Evolutionary conservation across 108 stramenopile species (phyloP).

Genomic region (Cyclotella baltica): DNA sequence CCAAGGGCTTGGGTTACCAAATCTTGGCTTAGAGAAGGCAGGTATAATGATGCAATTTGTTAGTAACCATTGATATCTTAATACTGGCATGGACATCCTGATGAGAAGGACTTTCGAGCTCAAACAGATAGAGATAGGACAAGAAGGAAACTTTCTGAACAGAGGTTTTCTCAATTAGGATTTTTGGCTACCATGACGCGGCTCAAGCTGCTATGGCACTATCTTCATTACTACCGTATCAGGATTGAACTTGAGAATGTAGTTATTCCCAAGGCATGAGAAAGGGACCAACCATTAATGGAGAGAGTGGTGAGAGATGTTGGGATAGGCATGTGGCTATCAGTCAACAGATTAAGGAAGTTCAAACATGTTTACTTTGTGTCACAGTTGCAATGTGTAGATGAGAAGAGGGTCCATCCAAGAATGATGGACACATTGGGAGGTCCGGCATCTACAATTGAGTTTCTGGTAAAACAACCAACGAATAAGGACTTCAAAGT

Average conservation of each 20-base stretch:
- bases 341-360: not conserved
- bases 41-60: not conserved
- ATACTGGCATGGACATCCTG: not conserved
- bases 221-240: not conserved
- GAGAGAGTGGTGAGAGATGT: not conserved
- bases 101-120: not conserved
- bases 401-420: not conserved
- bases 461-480: not conserved
- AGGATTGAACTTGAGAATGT: not conserved
- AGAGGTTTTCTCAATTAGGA: not conserved
- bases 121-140: slow-evolving; percentile 5
- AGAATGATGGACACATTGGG: not conserved
- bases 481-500: not conserved
- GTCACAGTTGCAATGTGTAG: not conserved
- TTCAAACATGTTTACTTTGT: not conserved
- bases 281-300: not conserved
- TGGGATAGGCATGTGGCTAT: not conserved
- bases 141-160: slow-evolving; percentile 1
- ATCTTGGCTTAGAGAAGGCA: not conserved
- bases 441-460: not conserved
- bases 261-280: not conserved
- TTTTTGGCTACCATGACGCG: not conserved
- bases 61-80: not conserved
- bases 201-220: slow-evolving; percentile 16
- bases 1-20: slow-evolving; percentile 17